Evolutionary conservation across 192 early-diverging fungal species (phyloP), one percentile per base, ranked within the genome.

Genomic region (Pilaira anomala): DNA sequence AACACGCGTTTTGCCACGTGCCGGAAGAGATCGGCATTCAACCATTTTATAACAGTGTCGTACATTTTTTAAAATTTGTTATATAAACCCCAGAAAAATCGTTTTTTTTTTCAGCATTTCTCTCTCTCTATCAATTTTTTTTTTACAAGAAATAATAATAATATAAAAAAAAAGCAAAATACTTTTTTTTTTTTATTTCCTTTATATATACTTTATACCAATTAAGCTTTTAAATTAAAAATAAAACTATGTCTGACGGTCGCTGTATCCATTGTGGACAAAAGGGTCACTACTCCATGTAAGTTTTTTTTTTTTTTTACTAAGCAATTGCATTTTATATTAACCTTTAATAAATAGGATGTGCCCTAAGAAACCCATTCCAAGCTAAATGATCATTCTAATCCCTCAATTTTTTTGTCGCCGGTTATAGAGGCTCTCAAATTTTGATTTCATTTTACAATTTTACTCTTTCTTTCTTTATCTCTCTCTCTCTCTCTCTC

Each of bases 201-300:
- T n/a, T n/a, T n/a, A n/a, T n/a, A n/a, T n/a, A n/a, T n/a, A n/a
- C n/a, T n/a, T n/a, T 36, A 36, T 36, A 36, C 33, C 33, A 36
- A 36, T 36, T 46, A 46, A 46, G 44, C 44, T 19, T 19, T 46
- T 46, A 46, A 40, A 40, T 8, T 12, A 8, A 40, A 8, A 40
- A 14, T 13, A 18, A 36, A 5, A 46, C 7, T 46, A 69, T 69
- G 67, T 69, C 67, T 69, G 67, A 69, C 60, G 67, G 67, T 62
- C 60, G 67, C 26, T 69, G 67, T 40, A 69, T 69, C 48, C 67
- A 69, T 46, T 69, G 67, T 62, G 67, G 67, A 42, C 24, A 69
- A 57, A 69, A 69, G 44, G 67, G 67, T 33, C 56, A 14, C 41
- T 58, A 41, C 22, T 58, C 13, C 21, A 58, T 40, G 56, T 58